Conservation (phyloP, 2,329 filamentous ascomycete species). For the Leptodontidium sp. region DNA sequence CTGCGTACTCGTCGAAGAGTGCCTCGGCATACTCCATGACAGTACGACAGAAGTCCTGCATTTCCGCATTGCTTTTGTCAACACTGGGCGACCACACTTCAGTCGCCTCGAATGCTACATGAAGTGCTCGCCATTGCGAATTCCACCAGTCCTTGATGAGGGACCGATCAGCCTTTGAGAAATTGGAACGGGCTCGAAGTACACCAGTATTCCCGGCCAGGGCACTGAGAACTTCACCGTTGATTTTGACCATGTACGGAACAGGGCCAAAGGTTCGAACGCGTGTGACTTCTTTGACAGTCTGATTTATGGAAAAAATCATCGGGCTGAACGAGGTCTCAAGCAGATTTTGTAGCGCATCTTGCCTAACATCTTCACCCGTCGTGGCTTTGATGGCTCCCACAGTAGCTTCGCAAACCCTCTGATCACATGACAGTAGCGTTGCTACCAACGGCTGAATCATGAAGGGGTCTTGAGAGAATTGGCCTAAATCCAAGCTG, state of each 20-base stretch:
- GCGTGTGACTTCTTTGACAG: conserved; percentile 53
- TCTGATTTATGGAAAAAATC: conserved; percentile 55
- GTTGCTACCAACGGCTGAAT: conserved; percentile 80
- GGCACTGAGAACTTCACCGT: conserved; percentile 62
- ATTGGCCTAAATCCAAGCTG: conserved; percentile 69
- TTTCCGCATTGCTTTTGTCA: conserved; percentile 62
- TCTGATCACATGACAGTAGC: conserved; percentile 81
- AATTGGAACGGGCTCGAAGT: conserved; percentile 40
- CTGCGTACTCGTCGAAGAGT: conserved; percentile 83
- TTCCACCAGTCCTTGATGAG: conserved; percentile 76
- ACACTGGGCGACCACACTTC: conserved; percentile 78
- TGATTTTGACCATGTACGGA: conserved; percentile 63
- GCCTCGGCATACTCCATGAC: conserved; percentile 93
- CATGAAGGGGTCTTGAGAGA: conserved; percentile 73
- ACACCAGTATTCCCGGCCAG: conserved; percentile 66
- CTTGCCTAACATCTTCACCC: conserved; percentile 63
- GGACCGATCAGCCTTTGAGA: conserved; percentile 50
- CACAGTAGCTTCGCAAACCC: conserved; percentile 80
- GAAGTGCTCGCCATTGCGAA: conserved; percentile 81
- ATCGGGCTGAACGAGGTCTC: conserved; percentile 55
- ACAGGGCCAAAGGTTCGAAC: conserved; percentile 64
- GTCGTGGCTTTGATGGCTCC: conserved; percentile 86
- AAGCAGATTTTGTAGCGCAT: conserved; percentile 58
- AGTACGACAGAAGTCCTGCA: conserved; percentile 94
- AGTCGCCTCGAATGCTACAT: conserved; percentile 82